A percentile compares a stretch with the other conserved stretches of the same genome.
Conservation (phyloP, 495 filamentous ascomycete species). For the Neurospora terricola region DNA sequence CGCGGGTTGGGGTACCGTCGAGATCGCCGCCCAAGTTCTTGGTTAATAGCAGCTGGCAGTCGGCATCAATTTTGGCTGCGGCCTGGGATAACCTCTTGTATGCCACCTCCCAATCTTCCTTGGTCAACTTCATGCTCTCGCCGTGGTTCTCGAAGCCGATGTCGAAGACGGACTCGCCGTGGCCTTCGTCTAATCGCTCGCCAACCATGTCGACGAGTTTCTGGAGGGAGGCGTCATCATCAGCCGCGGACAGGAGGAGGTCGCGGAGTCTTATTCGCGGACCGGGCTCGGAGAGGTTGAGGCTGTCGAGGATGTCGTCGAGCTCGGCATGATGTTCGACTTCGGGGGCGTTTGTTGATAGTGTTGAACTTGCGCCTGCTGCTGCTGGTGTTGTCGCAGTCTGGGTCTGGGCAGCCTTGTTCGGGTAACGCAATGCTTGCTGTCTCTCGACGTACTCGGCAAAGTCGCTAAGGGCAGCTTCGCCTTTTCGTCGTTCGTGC, state of each 20-base stretch:
- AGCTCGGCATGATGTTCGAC: conserved; percentile 76
- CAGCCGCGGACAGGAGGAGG: conserved; percentile 55
- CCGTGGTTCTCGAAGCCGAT: conserved; percentile 86
- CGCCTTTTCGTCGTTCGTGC: conserved; percentile 76
- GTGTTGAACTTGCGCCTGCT: conserved; percentile 41
- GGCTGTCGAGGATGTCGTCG: conserved; percentile 73
- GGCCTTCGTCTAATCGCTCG: conserved; percentile 67
- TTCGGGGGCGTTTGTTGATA: conserved; percentile 31
- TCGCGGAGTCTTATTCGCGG: conserved; percentile 62
- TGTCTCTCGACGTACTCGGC: conserved; percentile 96
- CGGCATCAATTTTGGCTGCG: conserved; percentile 55
- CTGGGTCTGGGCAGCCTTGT: conserved; percentile 23
- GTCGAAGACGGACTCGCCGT: conserved; percentile 87
- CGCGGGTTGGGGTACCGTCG: conserved; percentile 58
- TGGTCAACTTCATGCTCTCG: conserved; percentile 76
- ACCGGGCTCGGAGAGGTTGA: conserved; percentile 70
- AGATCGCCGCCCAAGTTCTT: conserved; percentile 67
- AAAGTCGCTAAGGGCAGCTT: conserved; percentile 89
- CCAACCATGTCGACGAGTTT: conserved; percentile 55
- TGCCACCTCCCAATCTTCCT: conserved; percentile 71
- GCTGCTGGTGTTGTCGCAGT: conserved; percentile 13
- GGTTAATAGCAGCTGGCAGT: conserved; percentile 73
- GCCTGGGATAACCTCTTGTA: conserved; percentile 56
- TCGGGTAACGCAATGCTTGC: conserved; percentile 54
- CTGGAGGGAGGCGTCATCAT: conserved; percentile 44